Conservation (phyloP, 345 rosid genomes). For the Melastoma malabathricum region DNA sequence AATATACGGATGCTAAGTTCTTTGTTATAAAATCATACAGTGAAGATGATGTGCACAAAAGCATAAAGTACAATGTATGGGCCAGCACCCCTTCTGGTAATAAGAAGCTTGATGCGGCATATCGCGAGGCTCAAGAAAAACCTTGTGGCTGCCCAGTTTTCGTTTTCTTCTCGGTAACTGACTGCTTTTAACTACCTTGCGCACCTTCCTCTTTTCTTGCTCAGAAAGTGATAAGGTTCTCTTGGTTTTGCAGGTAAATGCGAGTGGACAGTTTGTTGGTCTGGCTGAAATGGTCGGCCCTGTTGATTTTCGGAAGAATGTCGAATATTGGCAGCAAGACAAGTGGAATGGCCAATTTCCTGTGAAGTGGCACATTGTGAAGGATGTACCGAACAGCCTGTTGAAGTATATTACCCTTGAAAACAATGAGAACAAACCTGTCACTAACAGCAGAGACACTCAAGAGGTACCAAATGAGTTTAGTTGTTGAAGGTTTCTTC, state of each 20-base stretch:
- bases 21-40: slow-evolving; percentile 79
- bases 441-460: slow-evolving; percentile 84
- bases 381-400: slow-evolving; percentile 75
- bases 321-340: slow-evolving; percentile 84
- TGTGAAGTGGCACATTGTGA: slow-evolving; percentile 69
- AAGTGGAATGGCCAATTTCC: slow-evolving; percentile 88
- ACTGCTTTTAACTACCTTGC: not conserved
- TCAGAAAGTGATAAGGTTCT: not conserved
- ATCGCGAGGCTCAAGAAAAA: slow-evolving; percentile 52
- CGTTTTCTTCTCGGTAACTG: slow-evolving; percentile 55
- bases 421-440: slow-evolving; percentile 78
- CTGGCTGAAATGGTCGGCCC: slow-evolving; percentile 87
- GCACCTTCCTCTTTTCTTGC: not conserved
- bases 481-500: not conserved
- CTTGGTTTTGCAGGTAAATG: slow-evolving; percentile 44
- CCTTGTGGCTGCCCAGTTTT: slow-evolving; percentile 41
- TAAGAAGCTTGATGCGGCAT: slow-evolving; percentile 77
- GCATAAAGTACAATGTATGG: slow-evolving; percentile 85
- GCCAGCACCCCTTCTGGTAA: slow-evolving; percentile 79
- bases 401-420: slow-evolving; percentile 67
- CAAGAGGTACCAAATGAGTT: slow-evolving; percentile 49
- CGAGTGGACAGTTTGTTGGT: slow-evolving; percentile 82
- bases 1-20: slow-evolving; percentile 56
- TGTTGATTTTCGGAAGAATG: slow-evolving; percentile 66
- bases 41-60: slow-evolving; percentile 84